These are phyloP conservation scores for Yamadazyma dushanensis DNA, from an alignment of 1,139 yeast species.

Conservation along the genomic window DNA sequence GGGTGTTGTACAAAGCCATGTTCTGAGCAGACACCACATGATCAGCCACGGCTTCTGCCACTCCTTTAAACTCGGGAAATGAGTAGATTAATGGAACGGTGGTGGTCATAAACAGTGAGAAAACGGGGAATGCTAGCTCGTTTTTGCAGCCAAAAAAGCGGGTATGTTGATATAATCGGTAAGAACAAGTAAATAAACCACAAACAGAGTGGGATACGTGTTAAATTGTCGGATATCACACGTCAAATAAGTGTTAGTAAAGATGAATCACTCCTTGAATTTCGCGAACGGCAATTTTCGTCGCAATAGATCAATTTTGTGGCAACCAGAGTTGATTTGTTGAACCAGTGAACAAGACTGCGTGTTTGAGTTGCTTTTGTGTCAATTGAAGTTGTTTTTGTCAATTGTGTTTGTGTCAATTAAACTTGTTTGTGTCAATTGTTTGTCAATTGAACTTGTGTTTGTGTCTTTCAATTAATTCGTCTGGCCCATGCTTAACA, in stretches of 20 bases:
- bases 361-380: too few relatives aligned
- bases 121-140: not conserved
- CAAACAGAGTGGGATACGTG: too few relatives aligned
- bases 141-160: not conserved
- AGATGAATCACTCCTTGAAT: not conserved
- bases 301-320: too few relatives aligned
- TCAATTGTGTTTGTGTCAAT: too few relatives aligned
- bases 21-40: conserved; percentile 83
- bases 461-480: not conserved
- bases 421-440: too few relatives aligned
- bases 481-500: conserved; percentile 17
- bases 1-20: conserved; percentile 56
- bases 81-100: conserved; percentile 91
- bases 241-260: too few relatives aligned
- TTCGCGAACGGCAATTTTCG: conserved; percentile 1
- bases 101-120: conserved; percentile 62
- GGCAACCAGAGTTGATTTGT: too few relatives aligned
- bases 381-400: too few relatives aligned
- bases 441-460: too few relatives aligned
- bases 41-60: conserved; percentile 93
- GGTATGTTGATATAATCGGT: not conserved
- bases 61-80: conserved; percentile 84
- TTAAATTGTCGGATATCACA: too few relatives aligned
- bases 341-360: too few relatives aligned
- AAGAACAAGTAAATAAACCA: too few relatives aligned